Evolutionary conservation across 1,139 yeast species (phyloP).

Genomic region (Yarrowia galli): DNA sequence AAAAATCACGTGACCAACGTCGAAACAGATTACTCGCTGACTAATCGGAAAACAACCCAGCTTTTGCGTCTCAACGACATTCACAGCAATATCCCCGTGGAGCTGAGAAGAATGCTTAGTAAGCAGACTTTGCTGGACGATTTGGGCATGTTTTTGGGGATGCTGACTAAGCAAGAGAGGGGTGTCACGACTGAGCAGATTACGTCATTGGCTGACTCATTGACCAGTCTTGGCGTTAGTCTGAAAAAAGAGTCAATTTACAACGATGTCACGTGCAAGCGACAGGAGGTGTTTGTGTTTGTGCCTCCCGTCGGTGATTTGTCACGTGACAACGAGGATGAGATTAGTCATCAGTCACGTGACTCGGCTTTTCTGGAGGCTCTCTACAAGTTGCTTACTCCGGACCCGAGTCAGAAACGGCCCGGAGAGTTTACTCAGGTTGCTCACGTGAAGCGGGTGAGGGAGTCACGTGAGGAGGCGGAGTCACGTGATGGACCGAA

Average conservation of each 20-base stretch:
- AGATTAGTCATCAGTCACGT: no score
- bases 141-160: slow-evolving; percentile 65
- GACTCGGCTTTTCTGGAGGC: slow-evolving; percentile 2
- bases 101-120: not conserved
- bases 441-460: not conserved
- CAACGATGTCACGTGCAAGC: slow-evolving; percentile 5
- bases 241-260: not conserved
- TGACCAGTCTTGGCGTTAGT: not conserved
- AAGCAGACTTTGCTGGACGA: slow-evolving; percentile 50
- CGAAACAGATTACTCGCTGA: slow-evolving; percentile 6
- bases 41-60: not conserved
- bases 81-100: slow-evolving; percentile 22
- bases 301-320: slow-evolving; percentile 4
- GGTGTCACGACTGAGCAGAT: not conserved
- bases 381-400: not conserved
- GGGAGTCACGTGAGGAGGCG: not conserved
- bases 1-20: not conserved
- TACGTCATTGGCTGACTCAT: slow-evolving; percentile 41
- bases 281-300: slow-evolving; percentile 9
- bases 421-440: slow-evolving; percentile 27
- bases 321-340: slow-evolving; percentile 18
- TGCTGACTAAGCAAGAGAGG: slow-evolving; percentile 60
- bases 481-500: not conserved
- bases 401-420: slow-evolving; percentile 12
- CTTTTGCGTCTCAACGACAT: not conserved